phyloP scores from a whole-genome alignment of 2,329 filamentous ascomycete species.

The Colletotrichum ledebouriae region DNA sequence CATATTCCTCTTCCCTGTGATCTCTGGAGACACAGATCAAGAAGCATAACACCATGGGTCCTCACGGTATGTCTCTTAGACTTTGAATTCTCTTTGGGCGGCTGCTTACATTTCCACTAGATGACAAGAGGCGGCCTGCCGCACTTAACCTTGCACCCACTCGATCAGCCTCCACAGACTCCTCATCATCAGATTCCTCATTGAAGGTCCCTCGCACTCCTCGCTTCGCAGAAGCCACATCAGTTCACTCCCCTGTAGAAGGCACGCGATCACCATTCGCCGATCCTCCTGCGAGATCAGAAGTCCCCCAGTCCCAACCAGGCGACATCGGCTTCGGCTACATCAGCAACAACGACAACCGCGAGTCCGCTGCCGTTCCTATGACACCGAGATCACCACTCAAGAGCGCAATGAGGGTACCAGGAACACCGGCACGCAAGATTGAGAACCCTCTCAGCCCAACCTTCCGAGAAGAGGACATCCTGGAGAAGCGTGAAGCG shows the following conservation, averaged over 20 bases:
- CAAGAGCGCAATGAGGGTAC: constrained; percentile 91
- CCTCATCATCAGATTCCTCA: constrained; percentile 66
- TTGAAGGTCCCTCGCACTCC: constrained; percentile 79
- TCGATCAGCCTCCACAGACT: constrained; percentile 63
- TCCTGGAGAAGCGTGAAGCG: constrained; percentile 86
- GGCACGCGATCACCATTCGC: constrained; percentile 68
- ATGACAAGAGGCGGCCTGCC: constrained; percentile 69
- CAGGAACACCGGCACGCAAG: constrained; percentile 81
- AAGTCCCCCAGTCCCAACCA: constrained; percentile 76
- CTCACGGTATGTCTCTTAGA: constrained; percentile 55
- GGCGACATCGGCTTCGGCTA: constrained; percentile 95
- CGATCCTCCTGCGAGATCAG: constrained; percentile 68
- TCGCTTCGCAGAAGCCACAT: constrained; percentile 85
- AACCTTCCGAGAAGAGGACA: constrained; percentile 89
- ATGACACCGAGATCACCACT: constrained; percentile 82
- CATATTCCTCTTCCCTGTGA: constrained; percentile 31
- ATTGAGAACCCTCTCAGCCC: constrained; percentile 87
- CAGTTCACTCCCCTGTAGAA: constrained; percentile 82
- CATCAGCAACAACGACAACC: constrained; percentile 66
- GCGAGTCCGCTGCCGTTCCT: constrained; percentile 71
- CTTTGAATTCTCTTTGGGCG: constrained; percentile 2
- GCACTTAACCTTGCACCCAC: constrained; percentile 67
- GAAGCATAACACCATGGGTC: constrained; percentile 50
- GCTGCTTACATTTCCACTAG: constrained; percentile 52
- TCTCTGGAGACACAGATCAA: constrained; percentile 41